These are phyloP conservation scores for Cryptosporidium muris DNA, from an alignment of 169 alveolate species.

Conservation along the genomic window DNA sequence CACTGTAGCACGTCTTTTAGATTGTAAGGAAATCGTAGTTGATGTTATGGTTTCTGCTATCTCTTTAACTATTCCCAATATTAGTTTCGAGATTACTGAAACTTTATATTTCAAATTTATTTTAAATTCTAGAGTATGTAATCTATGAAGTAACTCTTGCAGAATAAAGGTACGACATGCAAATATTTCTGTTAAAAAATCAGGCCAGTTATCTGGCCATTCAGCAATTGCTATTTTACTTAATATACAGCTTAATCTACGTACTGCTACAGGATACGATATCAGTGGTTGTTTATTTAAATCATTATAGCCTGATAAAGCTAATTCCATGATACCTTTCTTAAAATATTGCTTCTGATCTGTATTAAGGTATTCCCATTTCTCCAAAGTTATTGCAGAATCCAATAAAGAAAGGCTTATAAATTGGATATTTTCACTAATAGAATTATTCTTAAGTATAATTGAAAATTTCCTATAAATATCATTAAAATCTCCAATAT, in stretches of 20 bases:
- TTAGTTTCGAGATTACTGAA: conserved; percentile 10
- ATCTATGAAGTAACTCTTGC: not conserved
- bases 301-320: not conserved
- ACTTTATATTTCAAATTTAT: not conserved
- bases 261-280: not conserved
- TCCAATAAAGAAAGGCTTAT: conserved; percentile 21
- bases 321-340: conserved; percentile 20
- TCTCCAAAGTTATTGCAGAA: not conserved
- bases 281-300: conserved; percentile 4
- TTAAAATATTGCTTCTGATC: conserved; percentile 3
- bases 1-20: conserved; percentile 17
- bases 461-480: not conserved
- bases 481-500: not conserved
- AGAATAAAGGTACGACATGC: not conserved
- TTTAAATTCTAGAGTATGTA: not conserved
- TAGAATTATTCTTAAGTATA: no score
- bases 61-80: conserved; percentile 34
- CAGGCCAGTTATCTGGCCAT: conserved; percentile 14
- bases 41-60: conserved; percentile 10
- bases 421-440: not conserved
- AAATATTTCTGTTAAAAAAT: conserved; percentile 6
- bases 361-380: not conserved
- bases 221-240: conserved; percentile 19
- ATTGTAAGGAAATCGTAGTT: not conserved
- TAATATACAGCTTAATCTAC: conserved; percentile 22